Evolutionary conservation across 2,329 filamentous ascomycete genomes (phyloP).

Genomic region (Cordyceps pruinosa): DNA sequence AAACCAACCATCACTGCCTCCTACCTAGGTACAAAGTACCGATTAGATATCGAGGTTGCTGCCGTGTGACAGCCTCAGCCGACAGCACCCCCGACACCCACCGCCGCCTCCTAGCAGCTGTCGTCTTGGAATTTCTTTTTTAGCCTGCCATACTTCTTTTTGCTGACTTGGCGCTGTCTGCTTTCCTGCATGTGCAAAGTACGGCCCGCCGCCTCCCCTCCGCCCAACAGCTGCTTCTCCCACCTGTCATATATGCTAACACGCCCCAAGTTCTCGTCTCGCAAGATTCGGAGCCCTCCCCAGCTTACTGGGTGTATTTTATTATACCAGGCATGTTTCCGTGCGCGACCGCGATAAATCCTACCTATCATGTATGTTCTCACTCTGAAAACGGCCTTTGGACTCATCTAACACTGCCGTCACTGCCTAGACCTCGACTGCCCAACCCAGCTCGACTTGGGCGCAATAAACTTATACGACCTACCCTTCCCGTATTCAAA

Average conservation of each 20-base stretch:
- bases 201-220: background rate
- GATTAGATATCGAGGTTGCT: background rate
- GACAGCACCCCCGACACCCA: background rate
- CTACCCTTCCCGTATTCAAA: background rate
- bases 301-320: conserved; percentile 5
- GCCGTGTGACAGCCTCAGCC: background rate
- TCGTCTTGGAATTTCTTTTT: background rate
- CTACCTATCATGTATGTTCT: background rate
- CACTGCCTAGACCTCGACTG: background rate
- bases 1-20: background rate
- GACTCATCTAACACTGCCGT: background rate
- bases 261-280: background rate
- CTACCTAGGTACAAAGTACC: background rate
- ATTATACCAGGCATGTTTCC: conserved; percentile 2
- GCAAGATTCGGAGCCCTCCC: conserved; percentile 9
- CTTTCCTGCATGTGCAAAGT: background rate
- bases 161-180: background rate
- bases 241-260: background rate
- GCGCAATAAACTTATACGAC: background rate
- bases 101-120: background rate
- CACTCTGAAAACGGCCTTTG: no score
- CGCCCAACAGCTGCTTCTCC: background rate
- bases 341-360: conserved; percentile 11
- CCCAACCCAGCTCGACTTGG: background rate
- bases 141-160: background rate